phyloP scores from a whole-genome alignment of 2,329 filamentous ascomycete genomes.

The Rutstroemia sp. region DNA sequence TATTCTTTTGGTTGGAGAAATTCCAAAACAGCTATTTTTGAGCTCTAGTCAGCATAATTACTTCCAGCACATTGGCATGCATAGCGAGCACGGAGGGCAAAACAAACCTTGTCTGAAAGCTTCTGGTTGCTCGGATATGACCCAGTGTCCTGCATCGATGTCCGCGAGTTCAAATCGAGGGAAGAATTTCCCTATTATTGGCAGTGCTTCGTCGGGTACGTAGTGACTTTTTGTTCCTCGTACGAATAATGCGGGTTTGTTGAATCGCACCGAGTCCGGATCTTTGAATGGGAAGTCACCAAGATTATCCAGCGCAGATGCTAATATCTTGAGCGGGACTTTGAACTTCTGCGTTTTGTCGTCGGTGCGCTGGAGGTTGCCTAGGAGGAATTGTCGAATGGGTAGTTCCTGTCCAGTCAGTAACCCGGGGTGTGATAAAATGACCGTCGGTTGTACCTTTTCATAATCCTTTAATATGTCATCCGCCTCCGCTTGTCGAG shows the following conservation, averaged over 20 bases:
- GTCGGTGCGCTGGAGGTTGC: constrained; percentile 62
- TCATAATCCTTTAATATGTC: constrained; percentile 70
- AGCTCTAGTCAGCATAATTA: neutral
- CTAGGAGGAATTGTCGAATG: constrained; percentile 86
- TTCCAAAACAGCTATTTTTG: constrained; percentile 49
- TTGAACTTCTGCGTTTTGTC: constrained; percentile 60
- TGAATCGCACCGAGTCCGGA: constrained; percentile 59
- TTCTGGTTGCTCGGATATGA: constrained; percentile 82
- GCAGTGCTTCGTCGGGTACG: constrained; percentile 71
- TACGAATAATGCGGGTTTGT: constrained; percentile 75
- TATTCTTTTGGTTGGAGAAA: constrained; percentile 48
- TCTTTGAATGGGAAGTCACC: constrained; percentile 80
- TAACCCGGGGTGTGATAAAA: neutral
- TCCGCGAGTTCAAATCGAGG: constrained; percentile 67
- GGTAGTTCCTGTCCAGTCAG: constrained; percentile 42
- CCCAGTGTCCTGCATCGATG: constrained; percentile 77
- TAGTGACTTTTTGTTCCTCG: constrained; percentile 71
- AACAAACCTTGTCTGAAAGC: constrained; percentile 64
- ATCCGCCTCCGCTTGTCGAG: constrained; percentile 71
- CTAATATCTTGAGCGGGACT: constrained; percentile 68
- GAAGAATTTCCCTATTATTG: constrained; percentile 76
- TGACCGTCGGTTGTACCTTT: constrained; percentile 35
- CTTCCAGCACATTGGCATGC: neutral
- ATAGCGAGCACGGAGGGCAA: neutral
- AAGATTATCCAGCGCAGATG: constrained; percentile 60